Evolutionary conservation across 176 grass and related monocot species (phyloP), one percentile per base, ranked within the genome.

Genomic region (Canna indica): DNA sequence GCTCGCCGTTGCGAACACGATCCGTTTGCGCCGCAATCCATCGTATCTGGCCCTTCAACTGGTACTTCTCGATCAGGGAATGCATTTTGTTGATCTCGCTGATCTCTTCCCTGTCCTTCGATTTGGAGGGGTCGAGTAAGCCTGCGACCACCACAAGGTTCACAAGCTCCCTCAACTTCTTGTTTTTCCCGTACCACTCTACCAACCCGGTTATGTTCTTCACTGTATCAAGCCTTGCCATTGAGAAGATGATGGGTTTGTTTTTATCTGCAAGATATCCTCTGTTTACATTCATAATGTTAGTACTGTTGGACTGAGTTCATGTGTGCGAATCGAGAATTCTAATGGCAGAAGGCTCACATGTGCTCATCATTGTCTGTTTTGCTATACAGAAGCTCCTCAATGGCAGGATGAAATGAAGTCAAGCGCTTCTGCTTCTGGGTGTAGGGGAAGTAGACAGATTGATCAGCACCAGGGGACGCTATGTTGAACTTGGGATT

Each of bases 71-170:
- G 7, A 99, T 99, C 80, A 99, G 48, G 57, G 74, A 83, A 36
- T 85, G 87, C 94, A 99, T 99, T 73, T 88, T 99, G 60, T 99
- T 93, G 36, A 99, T 99, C 64, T 99, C 94, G 26, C 83, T 91
- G 47, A 93, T 88, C 84, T 99, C 90, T 47, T 99, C 94, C 72
- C 94, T 84, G 77, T 99, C 94, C 66, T 88, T 99, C 32, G 94
- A 99, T 67, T 88, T 88, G 26, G 78, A 83, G 24, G 94, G 79
- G 48, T 93, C 81, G 59, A 99, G 72, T 45, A 99, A 80, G 58
- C 94, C 94, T 3, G 77, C 94, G 0, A 99, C 94, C 7, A 93
- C 76, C 1, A 81, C 89, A 25, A 99, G 82, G 70, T 99, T 93
- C 36, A 84, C 90, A 4, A 99, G 84, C 59, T 88, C 86, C 76